These are phyloP conservation scores for Alternaria sp. DNA, from an alignment of 2,329 filamentous ascomycete genomes.

Conservation along the genomic window DNA sequence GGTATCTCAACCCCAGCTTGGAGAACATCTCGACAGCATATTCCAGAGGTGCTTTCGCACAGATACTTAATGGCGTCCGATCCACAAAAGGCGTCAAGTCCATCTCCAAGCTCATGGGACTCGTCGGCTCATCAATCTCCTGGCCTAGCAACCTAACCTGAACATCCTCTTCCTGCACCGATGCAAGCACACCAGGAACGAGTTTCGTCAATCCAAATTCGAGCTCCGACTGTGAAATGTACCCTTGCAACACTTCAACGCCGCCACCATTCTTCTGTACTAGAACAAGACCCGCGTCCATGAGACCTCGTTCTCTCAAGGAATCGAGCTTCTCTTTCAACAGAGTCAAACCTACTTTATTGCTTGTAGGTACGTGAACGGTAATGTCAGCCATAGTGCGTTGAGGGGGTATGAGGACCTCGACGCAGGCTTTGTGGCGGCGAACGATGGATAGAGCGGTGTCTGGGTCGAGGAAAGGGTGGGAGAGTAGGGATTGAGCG, in stretches of 20 bases:
- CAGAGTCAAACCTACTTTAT: conserved; percentile 51
- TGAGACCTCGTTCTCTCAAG: conserved; percentile 58
- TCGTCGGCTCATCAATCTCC: conserved; percentile 32
- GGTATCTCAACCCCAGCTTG: conserved; percentile 61
- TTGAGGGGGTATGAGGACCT: conserved; percentile 59
- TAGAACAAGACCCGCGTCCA: conserved; percentile 65
- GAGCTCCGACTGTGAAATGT: conserved; percentile 61
- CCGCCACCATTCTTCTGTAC: conserved; percentile 46
- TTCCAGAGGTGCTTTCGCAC: conserved; percentile 61
- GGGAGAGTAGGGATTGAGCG: conserved; percentile 64
- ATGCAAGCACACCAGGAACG: conserved; percentile 17
- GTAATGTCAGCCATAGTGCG: conserved; percentile 65
- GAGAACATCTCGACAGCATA: conserved; percentile 66
- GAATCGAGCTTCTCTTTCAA: conserved; percentile 56
- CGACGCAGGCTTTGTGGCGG: conserved; percentile 47
- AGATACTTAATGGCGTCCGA: conserved; percentile 59
- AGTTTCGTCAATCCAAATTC: conserved; percentile 56
- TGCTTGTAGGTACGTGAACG: conserved; percentile 53
- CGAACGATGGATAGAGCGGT: conserved; percentile 54
- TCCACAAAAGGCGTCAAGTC: conserved; percentile 61
- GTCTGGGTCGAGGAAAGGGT: conserved; percentile 64
- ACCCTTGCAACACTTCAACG: conserved; percentile 58
- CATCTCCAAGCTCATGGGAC: conserved; percentile 35
- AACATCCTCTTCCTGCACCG: conserved; percentile 25
- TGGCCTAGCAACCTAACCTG: conserved; percentile 51